Evolutionary conservation across 2,329 filamentous ascomycete genomes (phyloP).

Genomic region (Ophiocordyceps robertsii): DNA sequence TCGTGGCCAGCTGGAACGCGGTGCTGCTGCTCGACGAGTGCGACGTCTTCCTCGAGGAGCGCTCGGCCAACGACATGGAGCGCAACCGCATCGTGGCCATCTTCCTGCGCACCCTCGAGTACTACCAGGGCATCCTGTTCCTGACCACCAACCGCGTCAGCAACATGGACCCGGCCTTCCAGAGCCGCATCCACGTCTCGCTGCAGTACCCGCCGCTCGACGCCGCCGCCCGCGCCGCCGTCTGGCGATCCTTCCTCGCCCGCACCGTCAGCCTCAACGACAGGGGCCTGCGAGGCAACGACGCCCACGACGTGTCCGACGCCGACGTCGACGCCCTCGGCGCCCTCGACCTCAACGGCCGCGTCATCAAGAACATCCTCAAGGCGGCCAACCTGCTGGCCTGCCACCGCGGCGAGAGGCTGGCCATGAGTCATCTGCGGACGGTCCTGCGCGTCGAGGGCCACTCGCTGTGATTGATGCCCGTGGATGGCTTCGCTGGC

Average conservation of each 20-base stretch:
- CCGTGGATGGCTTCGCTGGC: too few species aligned
- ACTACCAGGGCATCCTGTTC: slow-evolving; percentile 35
- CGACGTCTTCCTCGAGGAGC: slow-evolving; percentile 30
- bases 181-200: slow-evolving; percentile 32
- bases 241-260: slow-evolving; percentile 26
- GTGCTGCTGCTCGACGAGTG: slow-evolving; percentile 21
- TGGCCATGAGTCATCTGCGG: slow-evolving; percentile 14
- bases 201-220: slow-evolving; percentile 32
- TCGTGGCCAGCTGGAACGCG: slow-evolving; percentile 43
- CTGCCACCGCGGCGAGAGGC: slow-evolving; percentile 15
- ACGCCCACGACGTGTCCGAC: slow-evolving; percentile 16
- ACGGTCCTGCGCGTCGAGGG: slow-evolving; percentile 18
- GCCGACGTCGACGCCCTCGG: slow-evolving; percentile 22
- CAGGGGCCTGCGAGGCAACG: slow-evolving; percentile 8
- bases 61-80: slow-evolving; percentile 18
- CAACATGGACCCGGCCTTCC: slow-evolving; percentile 32
- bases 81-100: slow-evolving; percentile 21
- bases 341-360: slow-evolving; percentile 28
- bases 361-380: slow-evolving; percentile 37
- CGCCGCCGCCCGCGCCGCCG: slow-evolving; percentile 16
- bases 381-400: slow-evolving; percentile 21
- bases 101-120: slow-evolving; percentile 30
- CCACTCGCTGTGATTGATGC: slow-evolving; percentile 7
- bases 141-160: slow-evolving; percentile 32
- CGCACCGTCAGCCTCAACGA: slow-evolving; percentile 12